Evolutionary conservation across 257 asterid species (phyloP).

Genomic region (Solanum piurae): DNA sequence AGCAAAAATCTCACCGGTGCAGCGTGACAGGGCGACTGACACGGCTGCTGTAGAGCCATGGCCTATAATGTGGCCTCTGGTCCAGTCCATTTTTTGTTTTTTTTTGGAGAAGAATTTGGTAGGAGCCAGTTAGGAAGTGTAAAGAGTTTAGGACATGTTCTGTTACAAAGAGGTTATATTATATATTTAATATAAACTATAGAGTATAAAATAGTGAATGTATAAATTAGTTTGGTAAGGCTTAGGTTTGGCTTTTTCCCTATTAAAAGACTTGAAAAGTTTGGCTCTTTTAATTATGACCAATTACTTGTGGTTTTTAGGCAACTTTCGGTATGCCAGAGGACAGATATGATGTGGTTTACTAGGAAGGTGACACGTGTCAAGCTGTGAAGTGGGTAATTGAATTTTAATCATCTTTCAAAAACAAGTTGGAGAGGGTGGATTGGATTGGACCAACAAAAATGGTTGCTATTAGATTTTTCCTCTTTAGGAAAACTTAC

Average conservation of each 20-base stretch:
- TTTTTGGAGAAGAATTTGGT: background rate
- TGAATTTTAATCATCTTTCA: background rate
- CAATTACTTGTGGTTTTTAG: constrained; percentile 40
- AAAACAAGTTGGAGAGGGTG: constrained; percentile 10
- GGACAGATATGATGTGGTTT: constrained; percentile 16
- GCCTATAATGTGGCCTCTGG: constrained; percentile 54
- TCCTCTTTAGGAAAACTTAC: constrained; percentile 3
- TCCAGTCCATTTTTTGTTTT: constrained; percentile 41
- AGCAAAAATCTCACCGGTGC: constrained; percentile 30
- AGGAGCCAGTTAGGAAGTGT: background rate
- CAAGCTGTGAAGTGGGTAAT: constrained; percentile 1
- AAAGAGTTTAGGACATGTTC: background rate
- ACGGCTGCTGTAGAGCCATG: constrained; percentile 61
- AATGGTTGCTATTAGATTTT: constrained; percentile 15
- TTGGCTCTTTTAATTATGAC: constrained; percentile 38
- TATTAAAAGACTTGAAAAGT: constrained; percentile 10
- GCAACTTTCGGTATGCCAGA: constrained; percentile 7
- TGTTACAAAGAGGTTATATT: background rate
- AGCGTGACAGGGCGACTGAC: constrained; percentile 23
- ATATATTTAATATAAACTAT: background rate
- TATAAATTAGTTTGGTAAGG: background rate
- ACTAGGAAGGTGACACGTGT: constrained; percentile 22
- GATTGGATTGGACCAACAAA: constrained; percentile 17
- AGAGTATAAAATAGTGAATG: background rate
- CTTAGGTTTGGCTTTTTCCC: background rate